A percentile compares a stretch with the other conserved stretches of the same genome.
These are phyloP conservation scores for Talaromyces sp. DNA, from an alignment of 2,329 filamentous ascomycete genomes.

Conservation along the genomic window DNA sequence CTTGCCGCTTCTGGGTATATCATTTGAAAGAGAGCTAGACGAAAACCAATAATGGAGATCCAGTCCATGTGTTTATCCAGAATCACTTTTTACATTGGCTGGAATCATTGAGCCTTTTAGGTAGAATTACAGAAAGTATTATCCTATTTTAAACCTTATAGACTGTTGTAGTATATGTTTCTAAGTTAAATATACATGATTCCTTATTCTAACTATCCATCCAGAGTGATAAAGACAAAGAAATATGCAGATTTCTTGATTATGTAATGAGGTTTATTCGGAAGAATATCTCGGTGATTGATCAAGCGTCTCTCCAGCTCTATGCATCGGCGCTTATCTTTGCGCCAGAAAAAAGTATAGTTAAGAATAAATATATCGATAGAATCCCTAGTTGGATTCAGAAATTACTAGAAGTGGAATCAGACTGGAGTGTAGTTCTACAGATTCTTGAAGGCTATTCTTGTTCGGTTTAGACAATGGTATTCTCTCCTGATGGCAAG, in stretches of 20 bases:
- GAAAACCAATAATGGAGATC: slow-evolving; percentile 3
- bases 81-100: slow-evolving; percentile 18
- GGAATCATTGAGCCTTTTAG: slow-evolving; percentile 15
- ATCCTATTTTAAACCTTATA: neutral
- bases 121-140: slow-evolving; percentile 8
- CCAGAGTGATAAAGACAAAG: neutral
- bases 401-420: neutral
- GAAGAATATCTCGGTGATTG: neutral
- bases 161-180: neutral
- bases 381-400: neutral
- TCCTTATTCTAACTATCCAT: neutral
- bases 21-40: slow-evolving; percentile 12
- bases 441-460: neutral
- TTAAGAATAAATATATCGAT: neutral
- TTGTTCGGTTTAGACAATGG: neutral
- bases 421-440: neutral
- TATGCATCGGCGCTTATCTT: neutral
- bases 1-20: slow-evolving; percentile 17
- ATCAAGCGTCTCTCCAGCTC: neutral
- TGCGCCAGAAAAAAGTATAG: neutral
- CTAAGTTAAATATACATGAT: neutral
- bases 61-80: slow-evolving; percentile 11
- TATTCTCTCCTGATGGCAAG: neutral
- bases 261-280: neutral
- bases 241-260: neutral